Evolutionary conservation across 2,329 filamentous ascomycete species (phyloP).

Genomic region (Penicillium nordicum): DNA sequence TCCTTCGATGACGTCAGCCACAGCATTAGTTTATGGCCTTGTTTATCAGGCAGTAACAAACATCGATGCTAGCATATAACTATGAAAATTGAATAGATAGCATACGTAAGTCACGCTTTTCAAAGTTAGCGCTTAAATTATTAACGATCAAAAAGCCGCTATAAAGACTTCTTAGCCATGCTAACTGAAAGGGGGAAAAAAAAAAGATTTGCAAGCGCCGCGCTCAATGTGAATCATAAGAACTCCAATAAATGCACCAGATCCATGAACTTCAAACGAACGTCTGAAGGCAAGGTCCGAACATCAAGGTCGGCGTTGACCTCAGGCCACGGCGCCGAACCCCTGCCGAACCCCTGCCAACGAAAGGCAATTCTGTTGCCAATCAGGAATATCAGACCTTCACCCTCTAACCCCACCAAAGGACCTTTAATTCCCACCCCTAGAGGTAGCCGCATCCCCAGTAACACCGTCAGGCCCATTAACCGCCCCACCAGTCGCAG

Average conservation of each 20-base stretch:
- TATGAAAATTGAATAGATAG: neutral
- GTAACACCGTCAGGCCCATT: neutral
- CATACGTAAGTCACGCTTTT: too few relatives aligned
- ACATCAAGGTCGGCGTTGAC: neutral
- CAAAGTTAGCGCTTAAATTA: neutral
- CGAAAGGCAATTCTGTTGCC: neutral
- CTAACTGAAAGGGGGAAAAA: neutral
- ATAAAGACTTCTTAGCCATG: neutral
- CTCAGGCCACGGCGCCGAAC: neutral
- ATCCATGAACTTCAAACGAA: neutral
- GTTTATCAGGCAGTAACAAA: neutral
- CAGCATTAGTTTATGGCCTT: neutral
- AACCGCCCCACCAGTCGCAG: slow-evolving; percentile 32
- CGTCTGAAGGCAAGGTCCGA: neutral
- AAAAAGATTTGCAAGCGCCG: neutral
- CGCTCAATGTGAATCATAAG: neutral
- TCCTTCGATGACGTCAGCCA: slow-evolving; percentile 3
- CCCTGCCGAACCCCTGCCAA: neutral
- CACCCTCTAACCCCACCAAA: neutral
- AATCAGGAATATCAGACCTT: neutral
- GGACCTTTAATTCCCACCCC: neutral
- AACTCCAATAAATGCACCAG: slow-evolving; percentile 6
- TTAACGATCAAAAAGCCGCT: neutral
- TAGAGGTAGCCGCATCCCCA: neutral
- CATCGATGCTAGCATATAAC: neutral